Base-by-base conservation (phyloP, 192 early-diverging fungal species). In the Coemansia sp. region DNA sequence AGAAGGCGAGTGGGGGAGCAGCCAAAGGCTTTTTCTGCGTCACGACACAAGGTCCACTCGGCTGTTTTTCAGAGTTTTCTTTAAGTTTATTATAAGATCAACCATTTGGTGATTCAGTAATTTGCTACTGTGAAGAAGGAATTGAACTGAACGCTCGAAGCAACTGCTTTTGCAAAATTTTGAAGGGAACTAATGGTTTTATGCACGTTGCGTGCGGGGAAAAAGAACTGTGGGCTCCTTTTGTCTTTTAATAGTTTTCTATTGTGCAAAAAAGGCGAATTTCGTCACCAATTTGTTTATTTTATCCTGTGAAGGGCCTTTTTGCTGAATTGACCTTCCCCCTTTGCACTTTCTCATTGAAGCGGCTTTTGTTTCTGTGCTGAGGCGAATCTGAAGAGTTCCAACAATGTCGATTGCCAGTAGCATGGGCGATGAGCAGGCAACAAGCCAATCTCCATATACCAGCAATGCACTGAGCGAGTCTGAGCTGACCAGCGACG, bases 351-450 rank as follows among this genome's bases (percentile, higher is more conserved):
- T 26, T 26, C 2, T 26, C 1, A 26, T n/a, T n/a, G n/a, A 26
- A 4, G 23, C 23, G 2, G 23, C 23, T 26, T 1, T 4, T 26
- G 23, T 26, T 26, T 26, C 23, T 26, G 23, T 26, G 23, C 23
- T 4, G 23, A 26, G 23, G 21, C 26, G 46, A 46, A 46, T 46
- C 44, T 46, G 44, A 19, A 19, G 19, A 21, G 44, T 4, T 8
- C 19, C 12, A 46, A 14, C 7, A 63, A 63, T 63, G 61, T 63
- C 61, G 53, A 47, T 55, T 45, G 36, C 53, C 18, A 56, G 53
- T 21, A 43, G 53, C 26, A 43, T 45, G 14, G 53, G 36, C 2
- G 23, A 28, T 10, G 21, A 48, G 14, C 44, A 8, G 44, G 21
- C 23, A 4, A 12, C 46, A 14, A 26, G 23, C 26, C 46, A 48